Conservation (phyloP, 2,329 filamentous ascomycete genomes). For the Monascus ruber region DNA sequence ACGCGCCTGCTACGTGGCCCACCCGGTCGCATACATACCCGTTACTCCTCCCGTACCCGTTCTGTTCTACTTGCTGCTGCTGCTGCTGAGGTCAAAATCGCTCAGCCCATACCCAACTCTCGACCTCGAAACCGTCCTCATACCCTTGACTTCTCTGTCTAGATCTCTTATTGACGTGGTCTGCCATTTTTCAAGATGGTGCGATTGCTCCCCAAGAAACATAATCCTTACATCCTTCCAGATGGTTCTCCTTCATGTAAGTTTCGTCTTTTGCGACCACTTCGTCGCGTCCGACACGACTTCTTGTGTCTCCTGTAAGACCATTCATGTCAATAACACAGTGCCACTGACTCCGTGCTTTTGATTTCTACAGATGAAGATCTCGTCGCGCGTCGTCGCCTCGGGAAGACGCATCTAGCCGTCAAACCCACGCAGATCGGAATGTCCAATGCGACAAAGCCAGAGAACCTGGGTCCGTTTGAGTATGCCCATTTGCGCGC, state of each 20-base stretch:
- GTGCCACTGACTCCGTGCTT: not conserved
- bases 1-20: slow-evolving; percentile 37
- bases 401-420: slow-evolving; percentile 84
- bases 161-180: no score
- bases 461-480: slow-evolving; percentile 67
- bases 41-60: no score
- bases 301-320: not conserved
- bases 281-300: not conserved
- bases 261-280: slow-evolving; percentile 11
- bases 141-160: no score
- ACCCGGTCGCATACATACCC: slow-evolving; percentile 9
- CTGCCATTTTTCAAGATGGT: slow-evolving; percentile 18
- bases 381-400: slow-evolving; percentile 69
- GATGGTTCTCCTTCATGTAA: slow-evolving; percentile 36
- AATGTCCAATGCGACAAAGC: slow-evolving; percentile 58
- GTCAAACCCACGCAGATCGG: slow-evolving; percentile 68
- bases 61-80: not conserved
- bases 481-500: slow-evolving; percentile 94
- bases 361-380: slow-evolving; percentile 46
- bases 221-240: slow-evolving; percentile 35
- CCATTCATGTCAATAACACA: no score
- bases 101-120: not conserved
- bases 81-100: slow-evolving; percentile 1
- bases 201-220: slow-evolving; percentile 35
- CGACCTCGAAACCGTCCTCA: no score